Base-by-base conservation (phyloP, 1,139 yeast genomes). In the Yamadazyma buinensis region DNA sequence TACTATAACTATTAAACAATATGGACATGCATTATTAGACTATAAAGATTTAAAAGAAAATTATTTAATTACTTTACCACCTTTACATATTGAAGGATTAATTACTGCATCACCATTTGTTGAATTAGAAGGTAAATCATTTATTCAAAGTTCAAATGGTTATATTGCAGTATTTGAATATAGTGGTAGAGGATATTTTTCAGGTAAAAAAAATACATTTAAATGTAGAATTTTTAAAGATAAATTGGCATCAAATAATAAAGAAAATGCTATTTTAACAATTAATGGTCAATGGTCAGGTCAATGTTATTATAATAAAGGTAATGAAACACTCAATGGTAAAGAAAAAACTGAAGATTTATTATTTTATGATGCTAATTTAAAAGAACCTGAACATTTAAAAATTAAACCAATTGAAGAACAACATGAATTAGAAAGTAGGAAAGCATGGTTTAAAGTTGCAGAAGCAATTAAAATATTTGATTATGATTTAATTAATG, bases 251-350 rank as follows among this genome's bases (percentile, higher is more conserved):
- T 65, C 80, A 25, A 53, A 59, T 17, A 51, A 59, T 39, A 77
- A 83, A 54, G 78, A 74, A 34, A 75, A 78, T 40, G 84, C 94
- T 2, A 59, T 88, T 43, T 84, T 77, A 55, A 82, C 95, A 12
- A 79, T 92, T 40, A 55, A 71, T 32, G 98, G 98, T 29, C 97
- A 88, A 64, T 92, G 98, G 98, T 81, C 94, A 13, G 94, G 83
- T 24, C 66, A 69, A 47, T 82, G 95, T 17, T 66, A 61, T 46
- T 67, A 72, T 28, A 52, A 52, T 23, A 67, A 64, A 46, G 80
- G 81, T 25, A 40, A 62, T 8, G 43, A 51, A 23, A 46, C 67
- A 4, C n/a, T n/a, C n/a, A n/a, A n/a, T n/a, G 72, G 72, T n/a
- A 39, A 51, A 13, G 45, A 55, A 26, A 43, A 38, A 25, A 59